Percentiles rank a stretch among this genome's conserved stretches.
Evolutionary conservation across 2,329 filamentous ascomycete species (phyloP).

Genomic region (Colletotrichum gloeosporioides): DNA sequence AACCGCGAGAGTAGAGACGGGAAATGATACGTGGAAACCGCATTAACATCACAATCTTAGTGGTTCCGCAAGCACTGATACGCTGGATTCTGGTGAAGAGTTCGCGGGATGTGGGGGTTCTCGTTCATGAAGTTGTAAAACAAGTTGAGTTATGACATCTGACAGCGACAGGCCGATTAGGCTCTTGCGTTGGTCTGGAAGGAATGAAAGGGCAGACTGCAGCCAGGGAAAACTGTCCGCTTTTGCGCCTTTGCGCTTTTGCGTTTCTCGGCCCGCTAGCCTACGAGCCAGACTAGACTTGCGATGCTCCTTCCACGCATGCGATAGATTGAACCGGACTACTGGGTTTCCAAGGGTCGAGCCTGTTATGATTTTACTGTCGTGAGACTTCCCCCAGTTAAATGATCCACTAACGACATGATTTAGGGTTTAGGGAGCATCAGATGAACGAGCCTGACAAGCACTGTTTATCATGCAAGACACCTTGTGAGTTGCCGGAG

Average conservation of each 20-base stretch:
- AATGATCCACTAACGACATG: neutral
- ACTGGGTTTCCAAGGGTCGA: neutral
- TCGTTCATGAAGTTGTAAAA: neutral
- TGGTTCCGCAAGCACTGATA: neutral
- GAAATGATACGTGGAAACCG: neutral
- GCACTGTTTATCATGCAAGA: neutral
- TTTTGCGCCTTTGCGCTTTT: neutral
- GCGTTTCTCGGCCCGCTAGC: neutral
- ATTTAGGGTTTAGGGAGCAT: neutral
- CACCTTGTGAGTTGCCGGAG: neutral
- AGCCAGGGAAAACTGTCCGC: neutral
- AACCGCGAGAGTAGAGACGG: neutral
- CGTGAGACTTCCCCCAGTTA: neutral
- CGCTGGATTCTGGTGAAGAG: neutral
- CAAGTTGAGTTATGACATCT: neutral
- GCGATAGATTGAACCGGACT: neutral
- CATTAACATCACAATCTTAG: neutral
- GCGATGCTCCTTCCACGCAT: neutral
- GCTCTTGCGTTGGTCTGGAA: neutral
- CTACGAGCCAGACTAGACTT: neutral
- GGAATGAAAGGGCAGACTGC: neutral
- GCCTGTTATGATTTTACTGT: neutral
- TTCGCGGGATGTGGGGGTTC: neutral
- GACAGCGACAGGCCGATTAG: neutral
- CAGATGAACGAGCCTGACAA: conserved; percentile 3